Base-by-base conservation (phyloP, 192 early-diverging fungal species). In the Coemansia sp. region DNA sequence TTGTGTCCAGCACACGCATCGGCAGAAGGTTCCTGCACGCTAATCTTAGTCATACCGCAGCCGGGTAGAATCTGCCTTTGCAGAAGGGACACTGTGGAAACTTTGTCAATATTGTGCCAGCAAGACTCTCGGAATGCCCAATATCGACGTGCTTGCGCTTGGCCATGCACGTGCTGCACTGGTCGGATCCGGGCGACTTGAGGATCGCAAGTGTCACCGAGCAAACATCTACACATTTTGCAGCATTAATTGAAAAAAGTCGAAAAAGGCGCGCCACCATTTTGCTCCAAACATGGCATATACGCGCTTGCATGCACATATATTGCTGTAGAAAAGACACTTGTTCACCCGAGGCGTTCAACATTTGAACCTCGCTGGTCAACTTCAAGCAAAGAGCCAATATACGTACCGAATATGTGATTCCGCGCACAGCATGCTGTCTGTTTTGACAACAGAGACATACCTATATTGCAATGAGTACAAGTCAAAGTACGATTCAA, bases 331-430 rank as follows among this genome's bases (percentile, higher is more conserved):
- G 41, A 43, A 43, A 43, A 43, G 41, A 43, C 10, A 43, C 8
- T 52, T 52, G 50, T 52, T 25, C 50, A 24, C 49, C 49, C n/a
- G n/a, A n/a, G 2, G 15, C 15, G 45, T 14, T n/a, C 17, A 48
- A 17, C 12, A 12, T 48, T 17, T 48, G 12, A 29, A 23, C 35
- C 53, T 55, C 5, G 27, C n/a, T 12, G 10, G 14, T 15, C 56
- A 37, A 14, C 15, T 45, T 14, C 55, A 10, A 22, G 12, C 39
- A 12, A 41, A 35, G 17, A 22, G 2, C 5, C 21, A 4, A 35
- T 56, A 12, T n/a, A 45, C 71, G 67, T 79, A 75, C 77, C 72
- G 43, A 74, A 75, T 47, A 73, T 69, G 53, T 80, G 77, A 7
- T 69, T 74, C 37, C 27, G 56, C 24, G 48, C 39, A 38, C 77